These are phyloP conservation scores for Zygosaccharomyces pseudobailii DNA, from an alignment of 1,139 yeast genomes.

Conservation along the genomic window DNA sequence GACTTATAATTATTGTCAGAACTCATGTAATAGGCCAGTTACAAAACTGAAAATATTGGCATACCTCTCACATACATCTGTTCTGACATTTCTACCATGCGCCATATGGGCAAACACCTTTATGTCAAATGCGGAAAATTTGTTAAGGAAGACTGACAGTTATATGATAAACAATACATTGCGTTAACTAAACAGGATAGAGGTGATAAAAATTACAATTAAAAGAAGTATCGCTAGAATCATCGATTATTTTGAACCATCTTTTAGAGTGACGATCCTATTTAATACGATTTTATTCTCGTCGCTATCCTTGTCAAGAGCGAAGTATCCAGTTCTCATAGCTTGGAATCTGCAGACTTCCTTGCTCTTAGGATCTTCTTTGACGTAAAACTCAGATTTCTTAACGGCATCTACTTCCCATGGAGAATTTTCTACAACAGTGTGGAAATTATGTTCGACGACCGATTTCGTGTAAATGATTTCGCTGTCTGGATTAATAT, in stretches of 20 bases:
- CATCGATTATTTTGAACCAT: slow-evolving; percentile 32
- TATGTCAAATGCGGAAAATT: no score
- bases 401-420: slow-evolving; percentile 68
- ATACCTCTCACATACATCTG: no score
- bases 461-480: slow-evolving; percentile 59
- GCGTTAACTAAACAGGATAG: no score
- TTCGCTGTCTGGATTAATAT: slow-evolving; percentile 78
- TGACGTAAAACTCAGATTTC: slow-evolving; percentile 55
- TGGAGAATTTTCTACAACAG: slow-evolving; percentile 67
- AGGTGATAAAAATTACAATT: not conserved
- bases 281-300: slow-evolving; percentile 63
- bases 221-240: not conserved
- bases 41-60: no score
- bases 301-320: slow-evolving; percentile 76
- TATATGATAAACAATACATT: no score
- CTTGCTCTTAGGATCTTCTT: slow-evolving; percentile 54
- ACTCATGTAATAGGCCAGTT: no score
- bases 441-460: slow-evolving; percentile 72
- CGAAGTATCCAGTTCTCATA: slow-evolving; percentile 92
- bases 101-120: no score
- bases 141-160: no score
- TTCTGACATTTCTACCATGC: no score
- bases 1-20: no score
- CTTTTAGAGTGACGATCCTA: slow-evolving; percentile 87
- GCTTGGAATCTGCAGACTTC: slow-evolving; percentile 98